Evolutionary conservation across 2,329 filamentous ascomycete genomes (phyloP).

Genomic region (Ophiostoma australiae): DNA sequence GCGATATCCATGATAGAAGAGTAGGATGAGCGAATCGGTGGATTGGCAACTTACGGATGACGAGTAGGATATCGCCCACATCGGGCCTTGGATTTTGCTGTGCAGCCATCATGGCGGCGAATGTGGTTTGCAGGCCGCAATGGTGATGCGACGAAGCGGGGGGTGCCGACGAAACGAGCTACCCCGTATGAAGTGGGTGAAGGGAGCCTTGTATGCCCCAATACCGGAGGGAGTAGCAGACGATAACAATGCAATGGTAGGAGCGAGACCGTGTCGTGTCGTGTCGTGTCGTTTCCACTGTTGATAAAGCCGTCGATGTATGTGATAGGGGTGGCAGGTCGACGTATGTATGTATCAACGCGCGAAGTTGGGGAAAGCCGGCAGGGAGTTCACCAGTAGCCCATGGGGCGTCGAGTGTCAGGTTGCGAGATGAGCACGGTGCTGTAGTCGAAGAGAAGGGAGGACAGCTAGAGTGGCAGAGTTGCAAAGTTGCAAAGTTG

Average conservation of each 20-base stretch:
- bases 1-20: neutral
- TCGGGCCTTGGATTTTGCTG: conserved; percentile 46
- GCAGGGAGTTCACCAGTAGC: neutral
- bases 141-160: neutral
- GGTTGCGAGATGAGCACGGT: neutral
- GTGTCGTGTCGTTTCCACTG: neutral
- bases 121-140: conserved; percentile 4
- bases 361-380: conserved; percentile 19
- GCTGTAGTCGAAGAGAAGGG: neutral
- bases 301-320: neutral
- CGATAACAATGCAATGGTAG: neutral
- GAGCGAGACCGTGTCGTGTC: neutral
- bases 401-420: conserved; percentile 10
- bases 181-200: conserved; percentile 1
- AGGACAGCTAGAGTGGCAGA: neutral
- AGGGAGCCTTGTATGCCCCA: neutral
- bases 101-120: conserved; percentile 32
- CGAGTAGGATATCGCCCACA: conserved; percentile 62
- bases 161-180: conserved; percentile 8
- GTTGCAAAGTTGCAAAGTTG: neutral
- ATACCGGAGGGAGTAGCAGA: neutral
- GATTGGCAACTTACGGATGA: conserved; percentile 58
- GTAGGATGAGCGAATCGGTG: neutral
- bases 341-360: neutral
- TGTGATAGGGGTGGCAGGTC: neutral